Base-by-base conservation (phyloP, 2,329 filamentous ascomycete species). In the Blastomyces parvus region DNA sequence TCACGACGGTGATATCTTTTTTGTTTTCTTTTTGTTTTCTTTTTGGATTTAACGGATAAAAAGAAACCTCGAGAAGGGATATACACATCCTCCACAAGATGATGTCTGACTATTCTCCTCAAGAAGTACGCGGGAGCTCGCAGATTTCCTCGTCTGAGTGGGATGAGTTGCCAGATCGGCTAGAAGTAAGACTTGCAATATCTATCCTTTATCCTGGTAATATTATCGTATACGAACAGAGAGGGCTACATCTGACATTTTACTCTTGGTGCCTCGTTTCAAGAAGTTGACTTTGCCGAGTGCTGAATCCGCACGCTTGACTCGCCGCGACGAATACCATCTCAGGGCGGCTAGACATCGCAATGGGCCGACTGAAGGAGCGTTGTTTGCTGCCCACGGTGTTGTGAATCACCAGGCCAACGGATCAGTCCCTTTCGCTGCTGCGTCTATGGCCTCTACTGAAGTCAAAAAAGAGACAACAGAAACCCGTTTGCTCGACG, bases 141-240 rank as follows among this genome's bases (percentile, higher is more conserved):
- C 36, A 27, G 13, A 1, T 42, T 30, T 59, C 56, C n/a, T 44
- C n/a, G 22, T 40, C 33, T 44, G 56, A 59, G 22, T 59, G 56
- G 56, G 56, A 59, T 25, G 38, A 59, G 36, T 59, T 59, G 38
- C 36, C 56, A 25, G 56, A 59, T 46, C 42, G 56, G 17, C 56
- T 25, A 42, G 38, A 27, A 38, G 56, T 59, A 42, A 59, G 56
- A 25, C 40, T 44, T 30, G 25, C 5, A 30, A 52, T 52, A 25
- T 14, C 22, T 14, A 14, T 14, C n/a, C 55, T 22, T 14, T 44
- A 44, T 6, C 56, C n/a, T 40, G 8, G 22, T 44, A 17, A 8
- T 27, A 27, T 25, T 44, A 36, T 22, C n/a, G 17, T 56, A 17
- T 22, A n/a, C 17, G 13, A 52, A 27, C 11, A 19, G 19, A 2